Percentiles rank a stretch among this genome's conserved stretches.
Evolutionary conservation across 129 eudicot genomes (phyloP).

Genomic region (Flaveria linearis): DNA sequence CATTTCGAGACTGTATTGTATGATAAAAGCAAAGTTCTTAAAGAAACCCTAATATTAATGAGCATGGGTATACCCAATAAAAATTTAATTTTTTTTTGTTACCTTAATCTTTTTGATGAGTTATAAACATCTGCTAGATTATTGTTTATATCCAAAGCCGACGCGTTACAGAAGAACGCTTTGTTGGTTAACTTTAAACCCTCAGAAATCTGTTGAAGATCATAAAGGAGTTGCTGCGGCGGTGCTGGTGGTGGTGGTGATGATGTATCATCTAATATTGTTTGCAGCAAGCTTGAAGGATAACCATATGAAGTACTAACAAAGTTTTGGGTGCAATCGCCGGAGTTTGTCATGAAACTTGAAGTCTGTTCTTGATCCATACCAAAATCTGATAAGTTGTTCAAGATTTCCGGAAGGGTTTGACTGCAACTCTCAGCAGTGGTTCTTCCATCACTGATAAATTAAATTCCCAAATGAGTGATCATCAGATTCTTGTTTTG

Average conservation of each 20-base stretch:
- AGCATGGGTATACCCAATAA: slow-evolving; percentile 5
- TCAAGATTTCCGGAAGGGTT: slow-evolving; percentile 44
- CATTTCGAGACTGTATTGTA: slow-evolving; percentile 44
- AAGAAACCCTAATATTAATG: slow-evolving; percentile 45
- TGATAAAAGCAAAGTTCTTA: neutral
- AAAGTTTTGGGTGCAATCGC: slow-evolving; percentile 37
- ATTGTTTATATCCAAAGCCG: slow-evolving; percentile 35
- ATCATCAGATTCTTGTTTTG: slow-evolving; percentile 36
- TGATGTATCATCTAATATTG: slow-evolving; percentile 43
- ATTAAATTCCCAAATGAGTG: slow-evolving; percentile 1
- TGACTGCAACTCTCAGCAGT: slow-evolving; percentile 34
- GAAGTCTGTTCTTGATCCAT: slow-evolving; percentile 39
- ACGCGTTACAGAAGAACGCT: slow-evolving; percentile 42
- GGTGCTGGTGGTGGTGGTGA: neutral
- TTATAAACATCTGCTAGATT: slow-evolving; percentile 26
- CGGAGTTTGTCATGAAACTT: slow-evolving; percentile 31
- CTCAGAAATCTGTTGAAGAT: slow-evolving; percentile 21
- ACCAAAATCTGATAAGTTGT: slow-evolving; percentile 15
- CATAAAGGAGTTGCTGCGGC: slow-evolving; percentile 33
- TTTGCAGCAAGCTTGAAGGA: slow-evolving; percentile 59
- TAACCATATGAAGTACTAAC: slow-evolving; percentile 42
- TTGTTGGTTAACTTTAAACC: slow-evolving; percentile 40
- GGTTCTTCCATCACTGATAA: slow-evolving; percentile 23
- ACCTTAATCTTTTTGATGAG: no score
- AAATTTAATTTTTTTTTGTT: slow-evolving; percentile 14